phyloP scores from a whole-genome alignment of 306 rosid genomes.

The Prunus padus region DNA sequence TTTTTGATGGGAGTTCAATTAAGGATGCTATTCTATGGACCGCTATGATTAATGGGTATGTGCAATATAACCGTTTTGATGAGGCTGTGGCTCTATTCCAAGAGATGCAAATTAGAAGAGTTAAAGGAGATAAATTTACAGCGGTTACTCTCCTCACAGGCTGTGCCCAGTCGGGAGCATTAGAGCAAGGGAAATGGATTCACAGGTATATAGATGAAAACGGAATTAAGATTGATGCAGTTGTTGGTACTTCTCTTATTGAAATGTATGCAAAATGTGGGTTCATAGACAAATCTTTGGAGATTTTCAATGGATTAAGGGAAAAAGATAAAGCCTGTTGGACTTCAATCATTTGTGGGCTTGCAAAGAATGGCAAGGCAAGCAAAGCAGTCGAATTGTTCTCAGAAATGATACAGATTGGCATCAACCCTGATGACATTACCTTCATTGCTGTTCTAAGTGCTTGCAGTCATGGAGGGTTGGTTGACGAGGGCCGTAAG shows the following conservation, averaged over 20 bases:
- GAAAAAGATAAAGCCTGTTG: slow-evolving; percentile 62
- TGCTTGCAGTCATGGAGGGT: slow-evolving; percentile 71
- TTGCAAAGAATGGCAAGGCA: slow-evolving; percentile 69
- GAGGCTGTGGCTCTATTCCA: slow-evolving; percentile 55
- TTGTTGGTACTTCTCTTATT: slow-evolving; percentile 68
- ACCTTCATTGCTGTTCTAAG: slow-evolving; percentile 57
- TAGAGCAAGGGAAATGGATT: slow-evolving; percentile 73
- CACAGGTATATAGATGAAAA: slow-evolving; percentile 45
- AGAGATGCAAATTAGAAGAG: slow-evolving; percentile 55
- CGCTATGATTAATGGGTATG: slow-evolving; percentile 76
- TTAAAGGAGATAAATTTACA: slow-evolving; percentile 58
- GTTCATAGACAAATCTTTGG: slow-evolving; percentile 51
- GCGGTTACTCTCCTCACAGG: slow-evolving; percentile 65
- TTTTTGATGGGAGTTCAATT: slow-evolving; percentile 61
- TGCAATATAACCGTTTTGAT: slow-evolving; percentile 57
- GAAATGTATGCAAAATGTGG: slow-evolving; percentile 85
- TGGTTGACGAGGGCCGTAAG: slow-evolving; percentile 60
- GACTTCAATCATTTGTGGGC: slow-evolving; percentile 73
- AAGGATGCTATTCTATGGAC: slow-evolving; percentile 78
- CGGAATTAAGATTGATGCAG: slow-evolving; percentile 47
- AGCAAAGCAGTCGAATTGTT: slow-evolving; percentile 58
- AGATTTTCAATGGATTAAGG: slow-evolving; percentile 49
- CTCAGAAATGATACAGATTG: slow-evolving; percentile 52
- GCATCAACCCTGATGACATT: slow-evolving; percentile 62
- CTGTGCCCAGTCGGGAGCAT: slow-evolving; percentile 65